Conservation (phyloP, 345 rosid genomes). For the Populus tremula region DNA sequence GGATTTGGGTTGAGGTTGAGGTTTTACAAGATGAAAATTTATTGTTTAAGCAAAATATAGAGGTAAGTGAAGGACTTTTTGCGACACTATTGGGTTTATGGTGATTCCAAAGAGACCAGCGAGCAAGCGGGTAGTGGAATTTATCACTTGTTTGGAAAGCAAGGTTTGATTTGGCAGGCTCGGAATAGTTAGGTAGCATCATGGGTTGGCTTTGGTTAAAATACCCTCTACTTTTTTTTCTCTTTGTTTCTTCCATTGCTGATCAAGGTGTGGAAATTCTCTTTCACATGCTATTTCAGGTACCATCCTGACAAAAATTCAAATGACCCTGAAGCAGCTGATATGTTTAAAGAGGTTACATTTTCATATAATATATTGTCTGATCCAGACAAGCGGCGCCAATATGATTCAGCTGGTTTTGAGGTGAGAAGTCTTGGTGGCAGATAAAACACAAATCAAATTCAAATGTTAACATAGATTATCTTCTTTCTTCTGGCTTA, state of each 20-base stretch:
- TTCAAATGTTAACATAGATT: neutral
- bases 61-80: neutral
- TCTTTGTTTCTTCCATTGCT: neutral
- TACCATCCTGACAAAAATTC: slow-evolving; percentile 98
- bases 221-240: neutral
- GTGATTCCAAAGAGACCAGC: neutral
- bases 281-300: slow-evolving; percentile 42
- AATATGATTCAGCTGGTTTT: slow-evolving; percentile 91
- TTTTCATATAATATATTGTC: slow-evolving; percentile 89
- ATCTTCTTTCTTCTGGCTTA: neutral
- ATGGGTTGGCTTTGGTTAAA: neutral
- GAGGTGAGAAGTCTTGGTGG: slow-evolving; percentile 55
- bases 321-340: slow-evolving; percentile 87
- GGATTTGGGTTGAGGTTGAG: neutral
- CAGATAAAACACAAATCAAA: neutral
- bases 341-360: slow-evolving; percentile 91
- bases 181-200: neutral
- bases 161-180: neutral
- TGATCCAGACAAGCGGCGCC: slow-evolving; percentile 82
- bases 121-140: neutral
- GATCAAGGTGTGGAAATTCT: neutral
- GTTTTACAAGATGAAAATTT: neutral
- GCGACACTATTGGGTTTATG: neutral
- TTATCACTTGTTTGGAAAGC: neutral
- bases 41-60: neutral